Base-by-base conservation (phyloP, 78 protist genomes). In the Polysphondylium violaceum region DNA sequence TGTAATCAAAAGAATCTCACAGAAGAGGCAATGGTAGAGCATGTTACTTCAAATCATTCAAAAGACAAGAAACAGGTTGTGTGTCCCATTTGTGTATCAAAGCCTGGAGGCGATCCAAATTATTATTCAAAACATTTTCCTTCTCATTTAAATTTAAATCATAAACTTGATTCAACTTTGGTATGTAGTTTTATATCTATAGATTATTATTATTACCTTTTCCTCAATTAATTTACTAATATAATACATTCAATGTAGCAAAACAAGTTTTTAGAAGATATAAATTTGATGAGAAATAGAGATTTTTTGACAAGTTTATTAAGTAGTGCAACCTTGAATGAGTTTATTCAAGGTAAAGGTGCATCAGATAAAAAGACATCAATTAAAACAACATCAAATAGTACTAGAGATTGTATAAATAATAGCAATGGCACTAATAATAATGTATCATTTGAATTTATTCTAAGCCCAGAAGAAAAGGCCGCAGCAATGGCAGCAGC, bases 71-170 rank as follows among this genome's bases (percentile, higher is more conserved):
- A 59, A 41, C 47, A 2, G 3, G 85, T 59, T 6, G 85, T 75
- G 1, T 75, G 85, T 75, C 85, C 85, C 35, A 75, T 75, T n/a
- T 75, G 85, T 58, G 41, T 53, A 36, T 38, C 58, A 0, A 12
- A 31, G 43, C 85, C 85, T 17, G 85, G 69, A 40, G 85, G 85
- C 43, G 85, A 75, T 41, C 85, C 85, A 35, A 75, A 75, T 29
- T 75, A 75, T 38, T 21, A 40, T 17, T 43, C 60, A 27, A 29
- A 59, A 59, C 47, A 56, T 60, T 59, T 75, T 29, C 36, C 29
- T 6, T 36, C 59, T 60, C 85, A 75, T 75, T 9, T 75, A 7
- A 19, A 47, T 36, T 16, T 75, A 1, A 75, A 69, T 59, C 85
- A 75, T 59, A 23, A 21, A 59, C n/a, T n/a, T n/a, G n/a, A n/a